Evolutionary conservation across 1,284 basidiomycete genomes (phyloP), one percentile per base, ranked within the genome.

Genomic region (Tylopilus orsonianus): DNA sequence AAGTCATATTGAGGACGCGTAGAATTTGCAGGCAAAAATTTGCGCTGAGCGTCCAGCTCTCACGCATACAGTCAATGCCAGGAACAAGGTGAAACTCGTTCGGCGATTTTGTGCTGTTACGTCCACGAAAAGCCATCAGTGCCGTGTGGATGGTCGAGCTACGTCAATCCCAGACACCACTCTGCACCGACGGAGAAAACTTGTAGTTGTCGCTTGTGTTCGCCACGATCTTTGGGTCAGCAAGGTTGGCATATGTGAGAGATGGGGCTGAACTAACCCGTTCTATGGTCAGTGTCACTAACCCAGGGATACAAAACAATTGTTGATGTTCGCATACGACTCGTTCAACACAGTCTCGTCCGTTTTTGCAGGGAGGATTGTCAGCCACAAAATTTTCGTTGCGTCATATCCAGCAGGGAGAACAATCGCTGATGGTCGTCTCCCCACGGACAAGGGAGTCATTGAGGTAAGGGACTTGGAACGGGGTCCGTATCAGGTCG

Each of bases 161-260:
- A 83, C 3, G 80, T 74, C 75, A 76, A 82, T 7, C 69, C 2
- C 75, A 78, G 5, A 82, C 79, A 3, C 77, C 79, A 6, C 76
- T 74, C 44, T 66, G 62, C 5, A 77, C 78, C 4, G 78, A 78
- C 3, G 82, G 60, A 4, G 72, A 76, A 57, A 82, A 80, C 0
- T 72, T 75, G 41, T 77, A 55, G 50, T 75, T 56, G 1, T 60
- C 44, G 3, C 58, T 52, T 4, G 60, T 52, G 0, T 58, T 68
- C 4, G 80, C 51, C 0, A 56, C 55, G 41, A 82, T 77, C 50
- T 70, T 29, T 0, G 80, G 79, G 49, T 81, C 77, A 24, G 76
- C 60, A 4, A 81, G 67, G 13, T 65, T 58, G 0, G 71, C 73
- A 23, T 71, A 59, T 3, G 75, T 75, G 8, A 82, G 67, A 74